These are phyloP conservation scores for Salisapilia sapeloensis DNA, from an alignment of 352 stramenopile species.

Conservation along the genomic window DNA sequence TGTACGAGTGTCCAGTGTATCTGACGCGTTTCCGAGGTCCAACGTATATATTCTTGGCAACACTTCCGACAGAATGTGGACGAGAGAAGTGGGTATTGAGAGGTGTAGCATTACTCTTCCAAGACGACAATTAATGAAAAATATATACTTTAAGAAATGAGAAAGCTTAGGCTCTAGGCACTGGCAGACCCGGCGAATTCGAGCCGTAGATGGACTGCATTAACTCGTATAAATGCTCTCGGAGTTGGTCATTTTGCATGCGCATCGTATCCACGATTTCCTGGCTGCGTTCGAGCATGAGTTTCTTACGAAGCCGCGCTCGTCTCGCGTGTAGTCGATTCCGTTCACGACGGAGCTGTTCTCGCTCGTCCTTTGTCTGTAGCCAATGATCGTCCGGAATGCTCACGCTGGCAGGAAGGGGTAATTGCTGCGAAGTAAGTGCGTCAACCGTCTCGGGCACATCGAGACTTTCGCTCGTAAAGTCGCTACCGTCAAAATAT, in stretches of 20 bases:
- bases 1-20: constrained; percentile 95
- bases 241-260: constrained; percentile 42
- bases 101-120: constrained; percentile 88
- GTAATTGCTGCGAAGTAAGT: too few species aligned
- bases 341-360: constrained; percentile 49
- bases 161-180: too few species aligned
- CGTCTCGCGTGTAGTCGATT: constrained; percentile 59
- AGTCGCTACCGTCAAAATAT: too few species aligned
- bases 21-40: constrained; percentile 92
- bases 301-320: constrained; percentile 60
- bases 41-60: constrained; percentile 94
- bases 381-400: too few species aligned
- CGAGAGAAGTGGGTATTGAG: constrained; percentile 90
- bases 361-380: constrained; percentile 54
- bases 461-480: too few species aligned
- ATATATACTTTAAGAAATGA: too few species aligned
- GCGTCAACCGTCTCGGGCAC: too few species aligned
- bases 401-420: too few species aligned
- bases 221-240: constrained; percentile 28
- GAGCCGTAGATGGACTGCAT: constrained; percentile 49
- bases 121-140: constrained; percentile 84
- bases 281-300: constrained; percentile 61
- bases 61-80: constrained; percentile 83
- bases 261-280: constrained; percentile 50
- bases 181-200: too few species aligned